phyloP scores from a whole-genome alignment of 2,329 filamentous ascomycete genomes.

The Penicillium sp. region DNA sequence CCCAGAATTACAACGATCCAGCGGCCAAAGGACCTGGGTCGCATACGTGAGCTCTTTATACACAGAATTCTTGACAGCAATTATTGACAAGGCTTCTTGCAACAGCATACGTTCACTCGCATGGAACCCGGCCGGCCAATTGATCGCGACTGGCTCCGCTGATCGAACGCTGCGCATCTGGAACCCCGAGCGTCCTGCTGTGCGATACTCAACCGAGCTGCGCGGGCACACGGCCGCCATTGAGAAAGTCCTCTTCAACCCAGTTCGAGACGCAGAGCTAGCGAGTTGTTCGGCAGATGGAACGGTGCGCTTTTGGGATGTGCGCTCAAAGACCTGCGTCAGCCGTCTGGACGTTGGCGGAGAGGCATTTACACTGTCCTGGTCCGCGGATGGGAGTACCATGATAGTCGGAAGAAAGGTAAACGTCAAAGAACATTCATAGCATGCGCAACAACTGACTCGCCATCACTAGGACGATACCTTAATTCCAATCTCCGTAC shows the following conservation, averaged over 20 bases:
- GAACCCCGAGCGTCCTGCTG: conserved; percentile 61
- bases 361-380: conserved; percentile 49
- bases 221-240: conserved; percentile 48
- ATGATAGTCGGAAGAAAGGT: conserved; percentile 50
- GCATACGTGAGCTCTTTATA: conserved; percentile 52
- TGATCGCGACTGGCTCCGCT: conserved; percentile 83
- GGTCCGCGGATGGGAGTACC: conserved; percentile 48
- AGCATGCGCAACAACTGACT: not conserved
- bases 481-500: conserved; percentile 46
- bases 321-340: conserved; percentile 48
- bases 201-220: conserved; percentile 49
- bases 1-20: conserved; percentile 68
- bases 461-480: conserved; percentile 42
- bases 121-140: conserved; percentile 82
- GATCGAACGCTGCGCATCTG: conserved; percentile 89
- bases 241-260: conserved; percentile 51
- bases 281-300: conserved; percentile 51
- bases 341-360: conserved; percentile 50
- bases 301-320: conserved; percentile 52
- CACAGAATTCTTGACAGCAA: not conserved
- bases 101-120: conserved; percentile 71
- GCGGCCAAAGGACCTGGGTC: conserved; percentile 54
- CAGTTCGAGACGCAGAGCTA: conserved; percentile 49
- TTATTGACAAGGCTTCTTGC: conserved; percentile 7
- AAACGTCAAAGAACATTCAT: not conserved